These are phyloP conservation scores for Entophlyctis luteolus DNA, from an alignment of 192 early-diverging fungal species.

Conservation along the genomic window DNA sequence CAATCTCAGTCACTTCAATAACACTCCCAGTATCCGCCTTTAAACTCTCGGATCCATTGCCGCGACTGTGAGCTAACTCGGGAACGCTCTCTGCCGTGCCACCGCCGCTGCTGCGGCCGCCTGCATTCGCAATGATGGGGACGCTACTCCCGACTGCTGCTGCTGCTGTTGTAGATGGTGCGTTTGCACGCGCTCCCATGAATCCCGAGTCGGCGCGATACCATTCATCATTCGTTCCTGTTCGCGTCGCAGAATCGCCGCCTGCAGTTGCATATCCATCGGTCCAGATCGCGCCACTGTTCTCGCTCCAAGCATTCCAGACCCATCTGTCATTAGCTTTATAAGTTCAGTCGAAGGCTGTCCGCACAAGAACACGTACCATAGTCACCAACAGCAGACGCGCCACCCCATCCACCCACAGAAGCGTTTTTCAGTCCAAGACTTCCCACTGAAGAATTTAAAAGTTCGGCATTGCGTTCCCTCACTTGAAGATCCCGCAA, in stretches of 20 bases:
- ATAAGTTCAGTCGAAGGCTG: too few relatives aligned
- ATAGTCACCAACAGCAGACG: constrained; percentile 2
- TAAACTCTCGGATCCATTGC: background rate
- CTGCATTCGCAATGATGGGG: constrained; percentile 14
- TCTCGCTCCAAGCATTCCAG: background rate
- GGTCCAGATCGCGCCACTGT: background rate
- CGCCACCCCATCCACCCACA: background rate
- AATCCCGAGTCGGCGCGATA: background rate
- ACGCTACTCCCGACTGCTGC: background rate
- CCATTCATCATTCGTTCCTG: background rate
- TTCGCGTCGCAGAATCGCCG: constrained; percentile 13
- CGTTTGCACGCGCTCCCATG: constrained; percentile 18
- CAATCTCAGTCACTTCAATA: too few relatives aligned
- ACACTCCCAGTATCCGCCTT: background rate
- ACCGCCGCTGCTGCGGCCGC: constrained; percentile 17
- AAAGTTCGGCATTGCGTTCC: constrained; percentile 16
- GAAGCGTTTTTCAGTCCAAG: background rate
- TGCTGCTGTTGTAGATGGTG: constrained; percentile 20
- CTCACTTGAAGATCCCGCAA: constrained; percentile 34
- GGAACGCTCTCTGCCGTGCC: constrained; percentile 20
- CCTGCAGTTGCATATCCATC: constrained; percentile 7
- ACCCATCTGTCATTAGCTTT: background rate
- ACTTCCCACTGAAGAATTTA: background rate
- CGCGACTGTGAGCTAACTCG: background rate
- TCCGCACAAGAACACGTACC: background rate